Evolutionary conservation across 768 basidiomycete species (phyloP).

Genomic region (Leccinum disarticulatum): DNA sequence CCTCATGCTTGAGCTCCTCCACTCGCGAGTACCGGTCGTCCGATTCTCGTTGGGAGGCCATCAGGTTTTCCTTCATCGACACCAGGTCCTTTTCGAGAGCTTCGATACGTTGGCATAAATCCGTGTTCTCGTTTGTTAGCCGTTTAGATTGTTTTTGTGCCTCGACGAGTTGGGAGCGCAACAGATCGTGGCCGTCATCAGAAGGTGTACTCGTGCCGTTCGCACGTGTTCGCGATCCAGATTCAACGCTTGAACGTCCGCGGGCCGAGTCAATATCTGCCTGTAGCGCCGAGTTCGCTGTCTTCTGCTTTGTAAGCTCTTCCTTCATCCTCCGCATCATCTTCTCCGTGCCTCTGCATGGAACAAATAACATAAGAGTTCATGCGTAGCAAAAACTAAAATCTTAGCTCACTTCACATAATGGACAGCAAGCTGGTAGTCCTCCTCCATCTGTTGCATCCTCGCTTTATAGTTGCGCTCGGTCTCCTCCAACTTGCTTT

Average conservation of each 20-base stretch:
- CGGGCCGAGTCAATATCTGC: conserved; percentile 75
- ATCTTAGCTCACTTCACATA: conserved; percentile 82
- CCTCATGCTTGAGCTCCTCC: conserved; percentile 78
- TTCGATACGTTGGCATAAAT: conserved; percentile 71
- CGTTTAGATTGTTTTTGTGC: conserved; percentile 75
- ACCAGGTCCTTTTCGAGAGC: conserved; percentile 75
- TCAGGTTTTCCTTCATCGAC: conserved; percentile 63
- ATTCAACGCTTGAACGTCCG: conserved; percentile 55
- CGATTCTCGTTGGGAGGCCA: conserved; percentile 73
- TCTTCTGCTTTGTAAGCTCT: conserved; percentile 90
- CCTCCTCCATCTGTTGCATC: conserved; percentile 88
- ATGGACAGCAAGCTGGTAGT: conserved; percentile 95
- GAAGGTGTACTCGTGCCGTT: conserved; percentile 83
- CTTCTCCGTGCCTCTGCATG: conserved; percentile 87
- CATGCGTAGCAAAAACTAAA: conserved; percentile 17
- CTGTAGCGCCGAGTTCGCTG: conserved; percentile 74
- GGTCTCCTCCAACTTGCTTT: conserved; percentile 75
- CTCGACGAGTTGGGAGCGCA: conserved; percentile 73
- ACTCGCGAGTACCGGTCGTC: conserved; percentile 75
- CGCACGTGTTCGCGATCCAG: conserved; percentile 48
- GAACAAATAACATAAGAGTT: conserved; percentile 18
- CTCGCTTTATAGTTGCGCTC: conserved; percentile 77
- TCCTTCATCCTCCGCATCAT: conserved; percentile 97
- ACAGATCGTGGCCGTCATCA: conserved; percentile 64
- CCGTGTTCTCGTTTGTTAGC: conserved; percentile 71